Percentiles rank a stretch among this genome's conserved stretches.
These are phyloP conservation scores for Ganoderma lingzhi DNA, from an alignment of 1,284 basidiomycete genomes.

Conservation along the genomic window DNA sequence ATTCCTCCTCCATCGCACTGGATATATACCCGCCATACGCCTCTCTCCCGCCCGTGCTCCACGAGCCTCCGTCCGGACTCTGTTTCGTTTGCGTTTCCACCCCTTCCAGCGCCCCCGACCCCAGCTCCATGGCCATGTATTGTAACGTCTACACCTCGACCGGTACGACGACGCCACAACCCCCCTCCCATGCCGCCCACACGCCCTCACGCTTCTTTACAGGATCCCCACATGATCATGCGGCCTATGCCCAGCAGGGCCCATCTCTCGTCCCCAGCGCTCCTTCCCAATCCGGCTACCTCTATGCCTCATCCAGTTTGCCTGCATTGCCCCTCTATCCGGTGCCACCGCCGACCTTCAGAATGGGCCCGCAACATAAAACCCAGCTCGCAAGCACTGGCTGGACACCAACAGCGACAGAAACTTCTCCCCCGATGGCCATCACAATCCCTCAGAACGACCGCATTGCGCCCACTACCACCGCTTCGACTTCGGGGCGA, in stretches of 20 bases:
- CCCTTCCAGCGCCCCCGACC: slow-evolving; percentile 9
- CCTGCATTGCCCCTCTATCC: slow-evolving; percentile 28
- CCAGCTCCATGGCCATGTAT: slow-evolving; percentile 10
- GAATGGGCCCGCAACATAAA: slow-evolving; percentile 29
- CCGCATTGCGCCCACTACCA: slow-evolving; percentile 8
- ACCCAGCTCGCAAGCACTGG: slow-evolving; percentile 9
- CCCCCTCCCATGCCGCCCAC: slow-evolving; percentile 31
- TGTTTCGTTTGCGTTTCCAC: slow-evolving; percentile 2
- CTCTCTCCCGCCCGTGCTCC: slow-evolving; percentile 29
- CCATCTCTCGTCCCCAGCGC: slow-evolving; percentile 29
- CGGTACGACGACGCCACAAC: slow-evolving; percentile 27
- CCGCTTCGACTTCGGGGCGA: slow-evolving; percentile 15
- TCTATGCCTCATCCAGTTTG: slow-evolving; percentile 30
- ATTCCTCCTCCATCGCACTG: slow-evolving; percentile 15
- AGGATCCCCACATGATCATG: slow-evolving; percentile 36
- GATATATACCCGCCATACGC: slow-evolving; percentile 30
- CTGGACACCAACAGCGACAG: slow-evolving; percentile 14
- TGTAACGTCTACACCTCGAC: slow-evolving; percentile 20
- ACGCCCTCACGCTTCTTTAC: slow-evolving; percentile 36
- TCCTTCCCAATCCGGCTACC: slow-evolving; percentile 31
- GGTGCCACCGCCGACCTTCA: slow-evolving; percentile 20
- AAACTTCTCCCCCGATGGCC: slow-evolving; percentile 28
- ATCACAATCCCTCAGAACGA: slow-evolving; percentile 24
- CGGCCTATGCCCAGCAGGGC: slow-evolving; percentile 24
- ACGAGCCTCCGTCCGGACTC: slow-evolving; percentile 26